Evolutionary conservation across 768 basidiomycete genomes (phyloP).

Genomic region (Trametes punicea): DNA sequence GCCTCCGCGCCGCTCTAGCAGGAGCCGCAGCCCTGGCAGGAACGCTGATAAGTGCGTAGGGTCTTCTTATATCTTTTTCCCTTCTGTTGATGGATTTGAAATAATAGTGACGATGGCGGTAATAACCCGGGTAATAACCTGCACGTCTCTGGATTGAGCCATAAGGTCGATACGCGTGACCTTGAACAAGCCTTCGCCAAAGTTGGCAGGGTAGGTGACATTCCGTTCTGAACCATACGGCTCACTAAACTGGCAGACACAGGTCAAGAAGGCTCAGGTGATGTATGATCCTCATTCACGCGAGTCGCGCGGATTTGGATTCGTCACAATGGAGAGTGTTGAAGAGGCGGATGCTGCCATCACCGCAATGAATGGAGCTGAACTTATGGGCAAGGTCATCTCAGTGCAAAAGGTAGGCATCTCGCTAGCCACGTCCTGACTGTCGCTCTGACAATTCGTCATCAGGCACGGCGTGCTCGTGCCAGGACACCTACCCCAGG

Average conservation of each 20-base stretch:
- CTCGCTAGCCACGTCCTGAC: not conserved
- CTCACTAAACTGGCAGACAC: not conserved
- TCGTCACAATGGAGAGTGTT: constrained; percentile 78
- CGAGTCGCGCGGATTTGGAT: constrained; percentile 81
- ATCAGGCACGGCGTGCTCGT: constrained; percentile 82
- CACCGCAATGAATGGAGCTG: constrained; percentile 76
- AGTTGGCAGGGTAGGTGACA: constrained; percentile 71
- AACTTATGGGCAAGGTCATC: constrained; percentile 82
- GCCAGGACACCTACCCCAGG: constrained; percentile 94
- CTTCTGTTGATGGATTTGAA: not conserved
- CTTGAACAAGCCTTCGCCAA: constrained; percentile 88
- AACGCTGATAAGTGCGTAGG: constrained; percentile 50
- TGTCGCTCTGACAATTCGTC: not conserved
- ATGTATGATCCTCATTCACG: constrained; percentile 67
- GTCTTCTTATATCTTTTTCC: not conserved
- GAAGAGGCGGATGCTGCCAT: constrained; percentile 95
- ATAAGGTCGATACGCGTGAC: constrained; percentile 73
- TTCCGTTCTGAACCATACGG: not conserved
- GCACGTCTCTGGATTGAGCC: constrained; percentile 58
- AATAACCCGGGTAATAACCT: constrained; percentile 65
- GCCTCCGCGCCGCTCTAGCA: constrained; percentile 62
- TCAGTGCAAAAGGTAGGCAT: constrained; percentile 78
- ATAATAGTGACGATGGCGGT: constrained; percentile 31
- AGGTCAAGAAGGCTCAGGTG: constrained; percentile 64
- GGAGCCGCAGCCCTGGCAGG: constrained; percentile 72